phyloP scores from a whole-genome alignment of 1,284 basidiomycete species.

The Heimioporus punctisporus region DNA sequence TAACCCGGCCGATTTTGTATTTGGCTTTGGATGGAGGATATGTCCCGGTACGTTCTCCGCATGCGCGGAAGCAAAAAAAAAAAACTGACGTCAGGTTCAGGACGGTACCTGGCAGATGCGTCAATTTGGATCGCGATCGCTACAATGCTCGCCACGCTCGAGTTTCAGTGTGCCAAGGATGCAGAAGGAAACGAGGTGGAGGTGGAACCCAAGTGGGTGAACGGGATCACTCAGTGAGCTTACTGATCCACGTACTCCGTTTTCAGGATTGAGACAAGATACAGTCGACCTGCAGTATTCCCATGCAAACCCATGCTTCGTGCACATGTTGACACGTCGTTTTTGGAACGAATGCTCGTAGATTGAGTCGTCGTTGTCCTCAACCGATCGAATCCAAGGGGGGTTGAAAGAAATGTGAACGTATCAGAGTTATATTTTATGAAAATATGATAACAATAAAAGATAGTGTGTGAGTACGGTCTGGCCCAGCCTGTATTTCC shows the following conservation, averaged over 20 bases:
- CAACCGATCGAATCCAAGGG: too few relatives aligned
- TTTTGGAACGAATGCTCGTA: neutral
- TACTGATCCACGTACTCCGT: too few relatives aligned
- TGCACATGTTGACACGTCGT: neutral
- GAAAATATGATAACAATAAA: too few relatives aligned
- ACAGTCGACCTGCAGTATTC: slow-evolving; percentile 2
- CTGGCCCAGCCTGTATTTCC: too few relatives aligned
- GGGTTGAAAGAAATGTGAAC: too few relatives aligned
- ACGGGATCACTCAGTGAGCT: neutral
- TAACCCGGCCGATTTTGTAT: slow-evolving; percentile 14
- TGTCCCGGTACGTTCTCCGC: slow-evolving; percentile 8
- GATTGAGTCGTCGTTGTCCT: too few relatives aligned
- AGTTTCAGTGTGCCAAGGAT: slow-evolving; percentile 6
- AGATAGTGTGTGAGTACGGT: too few relatives aligned
- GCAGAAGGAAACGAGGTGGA: neutral
- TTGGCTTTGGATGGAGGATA: slow-evolving; percentile 23
- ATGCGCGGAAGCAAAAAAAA: too few relatives aligned
- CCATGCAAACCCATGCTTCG: slow-evolving; percentile 1
- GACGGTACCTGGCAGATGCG: neutral
- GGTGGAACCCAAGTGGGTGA: neutral
- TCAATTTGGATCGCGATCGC: slow-evolving; percentile 1
- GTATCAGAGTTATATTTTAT: too few relatives aligned
- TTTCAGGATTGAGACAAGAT: neutral
- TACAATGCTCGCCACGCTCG: slow-evolving; percentile 10
- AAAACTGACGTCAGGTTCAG: neutral